These are phyloP conservation scores for Trypanosomatidae sp. DNA, from an alignment of 208 protist genomes.

Conservation along the genomic window DNA sequence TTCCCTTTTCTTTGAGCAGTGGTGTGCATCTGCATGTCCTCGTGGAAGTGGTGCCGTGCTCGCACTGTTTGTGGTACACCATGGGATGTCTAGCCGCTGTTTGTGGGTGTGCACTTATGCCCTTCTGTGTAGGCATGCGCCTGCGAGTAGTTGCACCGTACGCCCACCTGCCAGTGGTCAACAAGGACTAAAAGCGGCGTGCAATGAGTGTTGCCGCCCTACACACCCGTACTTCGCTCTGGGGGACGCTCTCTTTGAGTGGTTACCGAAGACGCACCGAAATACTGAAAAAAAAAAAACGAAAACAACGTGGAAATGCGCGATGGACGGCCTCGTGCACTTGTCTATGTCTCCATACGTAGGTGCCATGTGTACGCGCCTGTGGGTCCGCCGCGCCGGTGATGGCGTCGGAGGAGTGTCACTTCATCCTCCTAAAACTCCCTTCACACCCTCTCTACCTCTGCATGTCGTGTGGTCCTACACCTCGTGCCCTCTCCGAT, in stretches of 20 bases:
- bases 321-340: background rate
- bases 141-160: too few species aligned
- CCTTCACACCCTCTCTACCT: background rate
- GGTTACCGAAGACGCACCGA: background rate
- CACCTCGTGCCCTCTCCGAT: background rate
- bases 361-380: background rate
- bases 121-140: background rate
- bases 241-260: background rate
- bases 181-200: background rate
- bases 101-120: background rate
- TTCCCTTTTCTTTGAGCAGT: background rate
- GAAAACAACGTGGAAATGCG: background rate
- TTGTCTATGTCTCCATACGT: background rate
- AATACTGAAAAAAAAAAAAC: background rate
- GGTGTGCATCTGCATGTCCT: background rate
- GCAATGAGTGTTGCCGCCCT: background rate
- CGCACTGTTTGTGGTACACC: background rate
- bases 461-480: background rate
- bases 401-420: background rate
- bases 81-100: background rate
- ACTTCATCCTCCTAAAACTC: background rate
- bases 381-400: background rate
- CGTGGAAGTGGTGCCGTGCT: background rate
- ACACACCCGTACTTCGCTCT: background rate
- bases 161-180: background rate